Conservation (phyloP, 331 rosid genomes). For the Quercus tomentella region DNA sequence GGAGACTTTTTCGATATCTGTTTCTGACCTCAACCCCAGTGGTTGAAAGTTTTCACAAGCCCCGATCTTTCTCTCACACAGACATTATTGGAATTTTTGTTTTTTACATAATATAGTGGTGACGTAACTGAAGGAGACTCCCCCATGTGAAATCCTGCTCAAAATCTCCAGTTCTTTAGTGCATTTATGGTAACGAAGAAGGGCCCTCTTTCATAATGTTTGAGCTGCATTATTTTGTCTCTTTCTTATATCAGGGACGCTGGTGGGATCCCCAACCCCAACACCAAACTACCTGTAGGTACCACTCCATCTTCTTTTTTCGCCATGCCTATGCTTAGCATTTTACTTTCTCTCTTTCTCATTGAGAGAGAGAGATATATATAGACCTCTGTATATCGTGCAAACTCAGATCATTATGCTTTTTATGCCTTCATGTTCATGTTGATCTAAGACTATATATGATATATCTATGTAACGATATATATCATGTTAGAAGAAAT, state of each 20-base stretch:
- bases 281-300: neutral
- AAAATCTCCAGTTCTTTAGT: constrained; percentile 15
- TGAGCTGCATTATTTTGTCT: constrained; percentile 20
- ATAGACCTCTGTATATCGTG: too few relatives aligned
- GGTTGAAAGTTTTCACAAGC: constrained; percentile 16
- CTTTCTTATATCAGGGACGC: constrained; percentile 15
- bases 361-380: neutral
- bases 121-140: constrained; percentile 24
- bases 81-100: constrained; percentile 6
- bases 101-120: neutral
- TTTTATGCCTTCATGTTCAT: too few relatives aligned
- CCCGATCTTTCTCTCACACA: constrained; percentile 10
- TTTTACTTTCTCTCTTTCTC: too few relatives aligned
- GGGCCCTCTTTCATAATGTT: constrained; percentile 13
- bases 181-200: constrained; percentile 17
- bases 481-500: too few relatives aligned
- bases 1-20: constrained; percentile 20
- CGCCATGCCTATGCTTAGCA: neutral
- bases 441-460: too few relatives aligned
- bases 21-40: constrained; percentile 21
- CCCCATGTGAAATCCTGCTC: constrained; percentile 36
- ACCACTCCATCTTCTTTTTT: neutral
- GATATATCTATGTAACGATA: too few relatives aligned
- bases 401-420: too few relatives aligned
- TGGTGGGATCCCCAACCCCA: neutral